phyloP scores from a whole-genome alignment of 805 yeast species.

The Soucietia sequanensis region DNA sequence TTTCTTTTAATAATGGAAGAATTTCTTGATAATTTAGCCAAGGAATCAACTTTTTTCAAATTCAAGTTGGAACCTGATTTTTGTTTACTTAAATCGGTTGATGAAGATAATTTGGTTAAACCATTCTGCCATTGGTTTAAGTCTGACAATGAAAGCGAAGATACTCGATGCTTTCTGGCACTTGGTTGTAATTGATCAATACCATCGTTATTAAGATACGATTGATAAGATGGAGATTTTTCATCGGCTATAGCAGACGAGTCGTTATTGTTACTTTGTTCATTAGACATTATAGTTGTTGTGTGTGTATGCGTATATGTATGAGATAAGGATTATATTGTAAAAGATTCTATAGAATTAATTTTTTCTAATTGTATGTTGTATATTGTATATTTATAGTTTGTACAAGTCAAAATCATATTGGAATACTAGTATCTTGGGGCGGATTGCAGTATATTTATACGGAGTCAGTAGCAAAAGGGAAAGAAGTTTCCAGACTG shows the following conservation, averaged over 20 bases:
- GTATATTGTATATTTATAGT: too few relatives aligned
- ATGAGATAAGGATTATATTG: too few relatives aligned
- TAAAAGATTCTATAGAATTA: too few relatives aligned
- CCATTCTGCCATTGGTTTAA: slow-evolving; percentile 60
- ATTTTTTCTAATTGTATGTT: too few relatives aligned
- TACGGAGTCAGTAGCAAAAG: too few relatives aligned
- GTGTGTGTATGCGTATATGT: too few relatives aligned
- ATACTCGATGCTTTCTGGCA: slow-evolving; percentile 59
- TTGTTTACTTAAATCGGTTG: slow-evolving; percentile 32
- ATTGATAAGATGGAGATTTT: slow-evolving; percentile 32
- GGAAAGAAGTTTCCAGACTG: too few relatives aligned
- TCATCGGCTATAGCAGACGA: slow-evolving; percentile 9
- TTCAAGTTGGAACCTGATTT: slow-evolving; percentile 28
- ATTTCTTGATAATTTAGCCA: slow-evolving; percentile 46
- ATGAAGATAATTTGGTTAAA: slow-evolving; percentile 37
- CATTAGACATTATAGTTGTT: too few relatives aligned
- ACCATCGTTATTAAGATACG: slow-evolving; percentile 71
- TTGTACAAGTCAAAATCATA: too few relatives aligned
- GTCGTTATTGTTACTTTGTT: background rate
- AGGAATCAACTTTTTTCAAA: slow-evolving; percentile 42
- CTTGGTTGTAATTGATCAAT: slow-evolving; percentile 66
- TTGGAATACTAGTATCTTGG: too few relatives aligned
- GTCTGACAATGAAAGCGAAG: slow-evolving; percentile 67
- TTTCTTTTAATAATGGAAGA: slow-evolving; percentile 45
- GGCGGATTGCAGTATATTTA: too few relatives aligned